Evolutionary conservation across 331 rosid species (phyloP).

Genomic region (Quercus tomentella): DNA sequence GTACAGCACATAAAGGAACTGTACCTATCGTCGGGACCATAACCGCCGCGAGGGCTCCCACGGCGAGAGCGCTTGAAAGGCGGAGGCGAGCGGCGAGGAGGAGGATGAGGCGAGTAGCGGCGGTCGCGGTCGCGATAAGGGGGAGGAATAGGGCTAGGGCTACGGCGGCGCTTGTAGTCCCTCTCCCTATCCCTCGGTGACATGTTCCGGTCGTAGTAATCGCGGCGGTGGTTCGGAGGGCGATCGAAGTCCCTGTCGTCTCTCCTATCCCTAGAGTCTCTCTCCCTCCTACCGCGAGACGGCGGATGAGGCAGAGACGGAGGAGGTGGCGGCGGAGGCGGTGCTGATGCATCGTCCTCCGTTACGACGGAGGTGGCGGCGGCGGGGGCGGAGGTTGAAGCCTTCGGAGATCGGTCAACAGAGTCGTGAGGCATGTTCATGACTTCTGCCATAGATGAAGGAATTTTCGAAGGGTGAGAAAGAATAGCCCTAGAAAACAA

Average conservation of each 20-base stretch:
- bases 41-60: conserved; percentile 52
- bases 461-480: background rate
- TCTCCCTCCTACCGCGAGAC: conserved; percentile 30
- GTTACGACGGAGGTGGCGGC: background rate
- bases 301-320: conserved; percentile 6
- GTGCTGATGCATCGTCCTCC: background rate
- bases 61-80: conserved; percentile 46
- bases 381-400: conserved; percentile 23
- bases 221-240: conserved; percentile 48
- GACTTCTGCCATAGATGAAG: conserved; percentile 2
- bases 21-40: conserved; percentile 53
- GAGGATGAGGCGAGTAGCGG: conserved; percentile 37
- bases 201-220: conserved; percentile 38
- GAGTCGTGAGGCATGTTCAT: conserved; percentile 4
- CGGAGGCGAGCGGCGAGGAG: conserved; percentile 47
- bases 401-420: background rate
- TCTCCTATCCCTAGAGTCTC: conserved; percentile 17
- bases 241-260: conserved; percentile 50
- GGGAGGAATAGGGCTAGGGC: conserved; percentile 43
- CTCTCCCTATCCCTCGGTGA: conserved; percentile 43
- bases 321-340: background rate
- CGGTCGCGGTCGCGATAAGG: conserved; percentile 33
- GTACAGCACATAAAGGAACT: no score
- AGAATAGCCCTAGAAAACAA: background rate
- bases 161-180: conserved; percentile 59